These are phyloP conservation scores for Phaeosphaeria sp. DNA, from an alignment of 2,329 filamentous ascomycete genomes.

Conservation along the genomic window DNA sequence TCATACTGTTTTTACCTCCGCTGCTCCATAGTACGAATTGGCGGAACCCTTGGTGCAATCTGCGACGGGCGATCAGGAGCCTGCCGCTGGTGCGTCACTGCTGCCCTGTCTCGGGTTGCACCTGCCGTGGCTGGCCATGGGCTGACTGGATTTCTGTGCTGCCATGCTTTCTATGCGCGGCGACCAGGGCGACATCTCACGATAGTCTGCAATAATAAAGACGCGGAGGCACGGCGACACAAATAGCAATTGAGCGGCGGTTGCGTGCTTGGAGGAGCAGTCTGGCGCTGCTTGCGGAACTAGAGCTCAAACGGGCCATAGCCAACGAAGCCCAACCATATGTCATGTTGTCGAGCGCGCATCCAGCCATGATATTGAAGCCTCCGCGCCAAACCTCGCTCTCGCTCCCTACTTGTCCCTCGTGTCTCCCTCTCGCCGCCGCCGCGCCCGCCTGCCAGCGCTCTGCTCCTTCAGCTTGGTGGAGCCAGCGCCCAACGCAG, in stretches of 20 bases:
- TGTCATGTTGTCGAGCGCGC: constrained; percentile 14
- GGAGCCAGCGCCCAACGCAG: constrained; percentile 17
- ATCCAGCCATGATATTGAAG: constrained; percentile 3
- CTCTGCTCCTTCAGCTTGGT: constrained; percentile 11
- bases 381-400: not conserved
- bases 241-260: not conserved
- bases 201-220: not conserved
- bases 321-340: constrained; percentile 7
- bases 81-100: not conserved
- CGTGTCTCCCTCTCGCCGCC: not conserved
- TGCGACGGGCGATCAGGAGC: not conserved
- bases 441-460: constrained; percentile 5
- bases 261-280: constrained; percentile 1
- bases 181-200: not conserved
- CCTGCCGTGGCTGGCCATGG: not conserved
- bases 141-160: not conserved
- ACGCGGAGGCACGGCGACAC: not conserved
- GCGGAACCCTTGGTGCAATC: not conserved
- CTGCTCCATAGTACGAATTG: no score
- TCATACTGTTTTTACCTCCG: not conserved
- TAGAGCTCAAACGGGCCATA: not conserved
- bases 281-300: not conserved
- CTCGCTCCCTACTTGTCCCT: not conserved
- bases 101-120: not conserved
- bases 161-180: not conserved